Evolutionary conservation across 139 green algal genomes (phyloP).

Genomic region (Chlamydomonas sp.): DNA sequence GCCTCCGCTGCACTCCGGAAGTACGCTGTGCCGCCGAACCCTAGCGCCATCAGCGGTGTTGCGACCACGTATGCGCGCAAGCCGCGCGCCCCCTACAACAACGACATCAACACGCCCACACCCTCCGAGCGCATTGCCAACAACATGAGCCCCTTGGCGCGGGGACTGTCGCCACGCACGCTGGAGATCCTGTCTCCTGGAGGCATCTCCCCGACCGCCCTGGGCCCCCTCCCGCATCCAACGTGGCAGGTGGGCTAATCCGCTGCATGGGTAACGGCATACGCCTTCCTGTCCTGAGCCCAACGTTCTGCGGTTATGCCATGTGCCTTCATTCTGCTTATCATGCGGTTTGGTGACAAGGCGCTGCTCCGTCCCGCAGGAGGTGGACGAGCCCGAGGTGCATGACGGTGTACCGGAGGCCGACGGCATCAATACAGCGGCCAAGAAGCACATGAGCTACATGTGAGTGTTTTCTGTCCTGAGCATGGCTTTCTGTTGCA

Average conservation of each 20-base stretch:
- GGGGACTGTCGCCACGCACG: conserved; percentile 48
- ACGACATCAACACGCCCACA: conserved; percentile 40
- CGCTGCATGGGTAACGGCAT: too few species aligned
- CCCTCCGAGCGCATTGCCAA: conserved; percentile 58
- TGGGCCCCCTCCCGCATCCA: conserved; percentile 38
- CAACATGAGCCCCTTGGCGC: conserved; percentile 50
- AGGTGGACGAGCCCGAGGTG: conserved; percentile 39
- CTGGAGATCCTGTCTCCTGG: conserved; percentile 49
- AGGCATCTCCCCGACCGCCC: conserved; percentile 43
- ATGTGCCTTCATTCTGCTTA: too few species aligned
- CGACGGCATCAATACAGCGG: conserved; percentile 42
- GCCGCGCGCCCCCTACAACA: conserved; percentile 45
- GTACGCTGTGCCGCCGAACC: conserved; percentile 31
- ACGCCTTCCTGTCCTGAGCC: too few species aligned
- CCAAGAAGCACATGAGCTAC: conserved; percentile 53
- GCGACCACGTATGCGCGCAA: conserved; percentile 50
- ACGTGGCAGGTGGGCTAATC: conserved; percentile 1
- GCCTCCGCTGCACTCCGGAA: conserved; percentile 37
- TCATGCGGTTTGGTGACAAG: too few species aligned
- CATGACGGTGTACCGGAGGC: conserved; percentile 37
- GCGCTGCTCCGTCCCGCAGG: background rate
- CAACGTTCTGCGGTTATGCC: too few species aligned
- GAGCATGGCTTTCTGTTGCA: too few species aligned
- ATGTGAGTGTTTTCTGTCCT: conserved; percentile 13
- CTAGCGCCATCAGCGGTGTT: conserved; percentile 30